Evolutionary conservation across 495 filamentous ascomycete genomes (phyloP), one percentile per base, ranked within the genome.

Genomic region (Penicillium goetzii): DNA sequence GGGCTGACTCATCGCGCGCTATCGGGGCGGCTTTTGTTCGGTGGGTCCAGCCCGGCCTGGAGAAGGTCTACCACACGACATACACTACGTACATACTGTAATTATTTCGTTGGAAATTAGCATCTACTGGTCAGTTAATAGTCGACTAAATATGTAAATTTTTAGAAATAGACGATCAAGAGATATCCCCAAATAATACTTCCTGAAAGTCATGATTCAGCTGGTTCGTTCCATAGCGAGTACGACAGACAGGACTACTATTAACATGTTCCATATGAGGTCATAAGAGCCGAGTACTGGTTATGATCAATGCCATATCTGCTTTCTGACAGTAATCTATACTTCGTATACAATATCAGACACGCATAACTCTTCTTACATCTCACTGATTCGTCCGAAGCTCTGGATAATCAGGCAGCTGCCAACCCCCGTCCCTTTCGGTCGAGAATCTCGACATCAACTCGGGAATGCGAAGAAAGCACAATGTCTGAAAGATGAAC

Each of bases 391-490:
- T 30, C 47, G 5, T n/a, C 47, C 15, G 14, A 17, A 51, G 47
- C 25, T 66, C 60, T 15, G 53, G 33, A 63, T 75, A 76, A 32
- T 72, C 69, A 12, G 74, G 74, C 23, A 74, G 14, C 25, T 71
- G 56, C 71, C 72, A 76, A 0, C 59, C 66, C 4, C 69, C 71
- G 19, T 66, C 58, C 19, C 69, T 58, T 17, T 70, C 64, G 14
- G 32, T 55, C 17, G 59, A 58, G 43, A 71, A 67, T 26, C 62
- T 54, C 9, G 66, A 57, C 4, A 72, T 11, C 3, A 75, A 41
- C 1, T 72, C 40, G 1, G 74, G 70, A 14, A 76, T 63, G 1
- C 61, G 67, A 50, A 75, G 40, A 1, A 65, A 67, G 38, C 72
- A 76, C 11, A 56, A 1, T 11, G 66, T 15, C 45, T 59, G 26